Percentiles rank a stretch among this genome's conserved stretches.
Conservation (phyloP, 768 basidiomycete species). For the Termitomyces sp. region DNA sequence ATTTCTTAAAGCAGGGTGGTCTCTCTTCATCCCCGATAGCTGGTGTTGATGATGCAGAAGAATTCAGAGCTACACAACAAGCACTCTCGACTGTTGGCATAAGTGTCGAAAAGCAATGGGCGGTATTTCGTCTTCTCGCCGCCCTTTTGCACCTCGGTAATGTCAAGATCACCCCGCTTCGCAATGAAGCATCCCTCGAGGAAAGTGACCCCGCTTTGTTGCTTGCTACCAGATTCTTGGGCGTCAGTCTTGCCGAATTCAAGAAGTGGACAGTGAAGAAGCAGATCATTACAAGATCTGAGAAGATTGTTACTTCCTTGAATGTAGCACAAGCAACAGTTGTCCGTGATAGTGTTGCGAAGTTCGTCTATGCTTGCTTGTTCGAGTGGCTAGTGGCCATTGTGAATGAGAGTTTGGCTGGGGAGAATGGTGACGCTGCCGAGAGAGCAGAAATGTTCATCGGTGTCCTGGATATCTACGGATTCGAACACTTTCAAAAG, state of each 20-base stretch:
- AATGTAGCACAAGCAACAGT: constrained; percentile 87
- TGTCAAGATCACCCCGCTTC: constrained; percentile 78
- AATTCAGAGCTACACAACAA: constrained; percentile 90
- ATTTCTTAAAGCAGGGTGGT: constrained; percentile 92
- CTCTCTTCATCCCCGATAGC: constrained; percentile 78
- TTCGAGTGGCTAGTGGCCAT: constrained; percentile 99
- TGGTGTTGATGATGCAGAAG: constrained; percentile 95
- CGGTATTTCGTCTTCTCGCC: constrained; percentile 90
- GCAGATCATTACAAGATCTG: constrained; percentile 89
- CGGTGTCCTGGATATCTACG: constrained; percentile 97
- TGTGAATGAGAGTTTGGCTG: constrained; percentile 94
- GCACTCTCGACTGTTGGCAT: constrained; percentile 97
- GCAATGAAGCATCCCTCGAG: constrained; percentile 80
- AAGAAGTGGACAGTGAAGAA: constrained; percentile 99
- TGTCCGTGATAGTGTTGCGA: constrained; percentile 94
- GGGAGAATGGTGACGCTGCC: constrained; percentile 90
- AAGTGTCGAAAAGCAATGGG: constrained; percentile 97
- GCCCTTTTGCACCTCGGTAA: constrained; percentile 97
- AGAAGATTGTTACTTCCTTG: constrained; percentile 90
- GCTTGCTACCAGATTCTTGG: constrained; percentile 84
- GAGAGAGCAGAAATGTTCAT: constrained; percentile 97
- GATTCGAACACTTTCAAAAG: constrained; percentile 97
- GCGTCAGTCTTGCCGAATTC: constrained; percentile 87
- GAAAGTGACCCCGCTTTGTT: constrained; percentile 78
- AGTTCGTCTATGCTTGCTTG: constrained; percentile 97